Base-by-base conservation (phyloP, 2,329 filamentous ascomycete species). In the Sarocladium kiliense region DNA sequence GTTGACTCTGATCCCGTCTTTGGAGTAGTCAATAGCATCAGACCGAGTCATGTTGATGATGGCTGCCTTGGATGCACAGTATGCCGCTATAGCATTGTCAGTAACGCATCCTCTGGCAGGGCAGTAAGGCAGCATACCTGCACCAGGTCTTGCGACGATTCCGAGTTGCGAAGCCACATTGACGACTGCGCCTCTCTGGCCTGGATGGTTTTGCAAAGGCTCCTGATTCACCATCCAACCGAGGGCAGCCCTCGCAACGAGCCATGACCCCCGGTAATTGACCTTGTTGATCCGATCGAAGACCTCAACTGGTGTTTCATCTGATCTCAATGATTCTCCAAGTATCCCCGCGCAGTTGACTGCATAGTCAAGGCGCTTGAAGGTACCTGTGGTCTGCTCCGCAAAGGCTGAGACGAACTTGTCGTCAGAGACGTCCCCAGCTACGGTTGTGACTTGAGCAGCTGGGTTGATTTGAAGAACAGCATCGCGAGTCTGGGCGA, bases 21-120 rank as follows among this genome's bases (percentile, higher is more conserved):
- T 58, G 0, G 79, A 77, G 61, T 83, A 82, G 59, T 84, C 77
- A 19, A 82, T 80, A 1, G 78, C 79, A 59, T 82, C 80, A 0
- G 77, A 71, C 5, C 75, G 69, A 0, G 81, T 84, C 75, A 85
- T 75, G 21, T 76, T 78, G 51, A 84, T 77, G 2, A 84, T 74
- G 0, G 80, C 81, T 14, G 80, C 75, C 58, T 85, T 85, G 3
- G 79, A 82, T 0, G 76, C 77, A 54, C 77, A 82, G 58, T 84
- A 84, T 1, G 78, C 73, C 10, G 79, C 79, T 79, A 14, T 30
- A n/a, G 44, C 39, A 9, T 18, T 16, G 7, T 18, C 32, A 45
- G 23, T 55, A 19, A n/a, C n/a, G n/a, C n/a, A n/a, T n/a, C n/a
- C n/a, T n/a, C n/a, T n/a, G n/a, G n/a, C n/a, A n/a, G n/a, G n/a